Conservation (phyloP, 1,284 basidiomycete genomes). For the Heterobasidion parviporum region DNA sequence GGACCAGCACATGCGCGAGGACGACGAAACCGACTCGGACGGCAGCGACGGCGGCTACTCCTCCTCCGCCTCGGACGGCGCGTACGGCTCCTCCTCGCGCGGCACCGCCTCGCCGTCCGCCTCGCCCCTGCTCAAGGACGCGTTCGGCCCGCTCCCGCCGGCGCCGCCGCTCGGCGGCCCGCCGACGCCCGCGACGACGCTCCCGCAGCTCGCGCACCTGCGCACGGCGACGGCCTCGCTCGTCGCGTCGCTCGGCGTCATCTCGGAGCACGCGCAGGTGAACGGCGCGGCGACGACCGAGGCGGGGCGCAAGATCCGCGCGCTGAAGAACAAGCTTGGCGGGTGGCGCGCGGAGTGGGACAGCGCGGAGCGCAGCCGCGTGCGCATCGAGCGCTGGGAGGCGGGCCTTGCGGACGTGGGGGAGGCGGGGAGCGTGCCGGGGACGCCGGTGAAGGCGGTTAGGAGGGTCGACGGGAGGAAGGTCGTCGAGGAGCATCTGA, state of each 20-base stretch:
- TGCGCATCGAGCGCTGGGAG: constrained; percentile 72
- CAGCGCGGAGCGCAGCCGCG: constrained; percentile 67
- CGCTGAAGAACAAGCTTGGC: constrained; percentile 71
- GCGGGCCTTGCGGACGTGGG: constrained; percentile 38
- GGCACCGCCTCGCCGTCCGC: background rate
- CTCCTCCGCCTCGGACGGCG: background rate
- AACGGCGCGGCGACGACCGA: constrained; percentile 76
- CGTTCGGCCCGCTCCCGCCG: constrained; percentile 36
- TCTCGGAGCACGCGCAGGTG: constrained; percentile 82
- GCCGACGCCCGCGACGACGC: constrained; percentile 44
- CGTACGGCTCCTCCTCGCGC: background rate
- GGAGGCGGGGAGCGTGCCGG: constrained; percentile 9
- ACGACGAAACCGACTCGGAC: no score
- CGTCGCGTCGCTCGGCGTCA: constrained; percentile 61
- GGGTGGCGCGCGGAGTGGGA: constrained; percentile 75
- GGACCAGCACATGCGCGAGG: constrained; percentile 28
- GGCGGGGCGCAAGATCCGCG: constrained; percentile 73
- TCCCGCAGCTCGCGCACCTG: constrained; percentile 58
- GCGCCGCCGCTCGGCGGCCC: constrained; percentile 36
- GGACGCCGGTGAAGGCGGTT: constrained; percentile 18
- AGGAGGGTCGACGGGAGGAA: constrained; percentile 53
- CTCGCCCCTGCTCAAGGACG: constrained; percentile 36
- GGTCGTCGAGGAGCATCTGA: constrained; percentile 66
- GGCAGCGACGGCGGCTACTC: constrained; percentile 23
- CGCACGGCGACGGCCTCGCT: constrained; percentile 66